Base-by-base conservation (phyloP, 306 rosid species). In the Dicorynia guianensis region DNA sequence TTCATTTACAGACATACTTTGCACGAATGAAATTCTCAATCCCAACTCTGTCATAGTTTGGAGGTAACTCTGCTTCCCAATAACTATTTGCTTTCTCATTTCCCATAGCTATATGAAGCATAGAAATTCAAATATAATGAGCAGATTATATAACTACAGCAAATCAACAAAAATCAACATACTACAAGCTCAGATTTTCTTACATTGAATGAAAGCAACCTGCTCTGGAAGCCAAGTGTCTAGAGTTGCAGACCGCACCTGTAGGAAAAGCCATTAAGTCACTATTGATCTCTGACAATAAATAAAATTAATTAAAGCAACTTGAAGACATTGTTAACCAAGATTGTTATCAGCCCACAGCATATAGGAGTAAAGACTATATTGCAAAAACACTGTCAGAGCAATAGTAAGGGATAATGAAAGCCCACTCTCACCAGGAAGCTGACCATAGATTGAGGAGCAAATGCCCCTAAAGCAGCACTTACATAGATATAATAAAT, bases 221-320 rank as follows among this genome's bases (percentile, higher is more conserved):
- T 96, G 99, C 78, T 96, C 99, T 11, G 99, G 99, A 49, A 92
- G 97, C 99, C 99, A 96, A 66, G 99, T 96, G 83, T 96, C 99
- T 42, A 96, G 80, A 49, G 99, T 92, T 72, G 98, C 99, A 75
- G 99, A 96, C 62, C 99, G 93, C 69, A 96, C 99, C 99, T 96
- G 89, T 72, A 81, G 76, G 36, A 63, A 66, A 83, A 69, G 55
- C 74, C 81, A 10, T 34, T 17, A 25, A 25, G 30, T 25, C 30
- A 25, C 30, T 25, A 25, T 25, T 25, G 30, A 25, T 25, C 30
- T 25, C 2, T 25, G n/a, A 25, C 30, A 1, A 25, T 25, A 25
- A 25, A 25, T 25, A 33, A 61, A 47, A 59, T 19, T 54, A 75
- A 50, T 35, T 44, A 43, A 36, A 71, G 39, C 49, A 62, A 33